Percentiles rank a stretch among this genome's conserved stretches.
These are phyloP conservation scores for Venturia oleaginea DNA, from an alignment of 2,329 filamentous ascomycete species.

Conservation along the genomic window DNA sequence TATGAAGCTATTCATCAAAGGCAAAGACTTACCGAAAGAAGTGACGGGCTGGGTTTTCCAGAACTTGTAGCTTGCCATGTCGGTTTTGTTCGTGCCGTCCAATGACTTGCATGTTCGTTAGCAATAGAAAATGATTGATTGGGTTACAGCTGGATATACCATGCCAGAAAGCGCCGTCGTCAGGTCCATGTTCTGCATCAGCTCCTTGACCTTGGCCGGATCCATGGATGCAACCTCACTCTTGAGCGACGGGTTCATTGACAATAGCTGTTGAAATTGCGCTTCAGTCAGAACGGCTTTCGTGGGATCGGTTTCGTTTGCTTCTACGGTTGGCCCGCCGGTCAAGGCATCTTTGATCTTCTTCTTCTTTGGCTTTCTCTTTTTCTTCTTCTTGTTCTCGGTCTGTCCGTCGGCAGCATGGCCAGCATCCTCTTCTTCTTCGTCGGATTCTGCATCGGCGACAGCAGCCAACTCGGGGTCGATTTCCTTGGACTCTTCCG, in stretches of 20 bases:
- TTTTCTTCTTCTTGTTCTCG: slow-evolving; percentile 41
- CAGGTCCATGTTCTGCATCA: slow-evolving; percentile 54
- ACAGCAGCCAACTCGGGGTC: slow-evolving; percentile 4
- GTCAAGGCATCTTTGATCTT: slow-evolving; percentile 43
- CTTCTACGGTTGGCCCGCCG: slow-evolving; percentile 24
- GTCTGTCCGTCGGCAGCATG: background rate
- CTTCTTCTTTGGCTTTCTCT: slow-evolving; percentile 58
- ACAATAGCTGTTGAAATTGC: slow-evolving; percentile 28
- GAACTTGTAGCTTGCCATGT: slow-evolving; percentile 97
- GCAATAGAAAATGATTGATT: background rate
- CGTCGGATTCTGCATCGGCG: slow-evolving; percentile 5
- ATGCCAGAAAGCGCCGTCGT: slow-evolving; percentile 66
- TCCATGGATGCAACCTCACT: slow-evolving; percentile 25
- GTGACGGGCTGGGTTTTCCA: slow-evolving; percentile 97
- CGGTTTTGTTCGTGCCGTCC: slow-evolving; percentile 81
- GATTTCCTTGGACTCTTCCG: slow-evolving; percentile 11
- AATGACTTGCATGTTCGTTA: slow-evolving; percentile 37
- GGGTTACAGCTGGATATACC: slow-evolving; percentile 23
- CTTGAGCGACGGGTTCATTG: slow-evolving; percentile 30
- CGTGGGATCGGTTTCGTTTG: slow-evolving; percentile 16
- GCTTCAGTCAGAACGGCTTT: slow-evolving; percentile 28
- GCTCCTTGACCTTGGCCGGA: slow-evolving; percentile 31
- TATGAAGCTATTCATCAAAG: background rate
- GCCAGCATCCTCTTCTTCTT: slow-evolving; percentile 11
- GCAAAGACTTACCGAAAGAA: slow-evolving; percentile 49